Conservation (phyloP, 495 filamentous ascomycete species). For the Echria macrotheca region DNA sequence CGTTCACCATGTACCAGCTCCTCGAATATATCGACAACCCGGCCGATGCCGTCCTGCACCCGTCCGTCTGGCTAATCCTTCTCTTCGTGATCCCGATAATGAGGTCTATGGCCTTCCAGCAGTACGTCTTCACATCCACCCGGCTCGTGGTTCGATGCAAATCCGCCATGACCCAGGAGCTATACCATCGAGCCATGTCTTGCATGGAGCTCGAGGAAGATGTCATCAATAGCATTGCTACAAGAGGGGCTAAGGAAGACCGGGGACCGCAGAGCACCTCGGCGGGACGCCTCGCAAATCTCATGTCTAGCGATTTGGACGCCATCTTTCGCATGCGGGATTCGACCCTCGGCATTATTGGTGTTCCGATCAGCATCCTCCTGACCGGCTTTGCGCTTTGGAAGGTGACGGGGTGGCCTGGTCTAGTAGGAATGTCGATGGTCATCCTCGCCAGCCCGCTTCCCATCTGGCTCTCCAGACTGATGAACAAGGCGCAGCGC, state of each 20-base stretch:
- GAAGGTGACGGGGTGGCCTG: slow-evolving; percentile 41
- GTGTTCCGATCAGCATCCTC: slow-evolving; percentile 31
- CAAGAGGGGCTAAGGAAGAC: slow-evolving; percentile 22
- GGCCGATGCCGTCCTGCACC: slow-evolving; percentile 29
- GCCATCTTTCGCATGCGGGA: slow-evolving; percentile 39
- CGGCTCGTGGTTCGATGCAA: slow-evolving; percentile 43
- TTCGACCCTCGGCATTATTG: slow-evolving; percentile 32
- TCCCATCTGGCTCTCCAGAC: slow-evolving; percentile 33
- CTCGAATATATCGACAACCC: slow-evolving; percentile 36
- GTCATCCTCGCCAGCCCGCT: slow-evolving; percentile 37
- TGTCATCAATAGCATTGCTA: slow-evolving; percentile 30
- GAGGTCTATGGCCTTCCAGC: slow-evolving; percentile 41
- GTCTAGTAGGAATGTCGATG: slow-evolving; percentile 37
- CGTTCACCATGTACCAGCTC: slow-evolving; percentile 41
- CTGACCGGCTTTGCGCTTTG: slow-evolving; percentile 38
- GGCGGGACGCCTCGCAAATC: slow-evolving; percentile 42
- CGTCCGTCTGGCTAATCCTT: slow-evolving; percentile 41
- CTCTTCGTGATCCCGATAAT: slow-evolving; percentile 40
- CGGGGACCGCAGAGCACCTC: slow-evolving; percentile 31
- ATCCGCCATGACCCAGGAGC: slow-evolving; percentile 43
- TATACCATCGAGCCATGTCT: slow-evolving; percentile 45
- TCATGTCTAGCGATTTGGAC: slow-evolving; percentile 48
- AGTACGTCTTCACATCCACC: slow-evolving; percentile 45
- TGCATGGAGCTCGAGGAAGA: slow-evolving; percentile 42
- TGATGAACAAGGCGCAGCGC: slow-evolving; percentile 36